Evolutionary conservation across 2,329 filamentous ascomycete species (phyloP).

Genomic region (Trichoderma aggressivum): DNA sequence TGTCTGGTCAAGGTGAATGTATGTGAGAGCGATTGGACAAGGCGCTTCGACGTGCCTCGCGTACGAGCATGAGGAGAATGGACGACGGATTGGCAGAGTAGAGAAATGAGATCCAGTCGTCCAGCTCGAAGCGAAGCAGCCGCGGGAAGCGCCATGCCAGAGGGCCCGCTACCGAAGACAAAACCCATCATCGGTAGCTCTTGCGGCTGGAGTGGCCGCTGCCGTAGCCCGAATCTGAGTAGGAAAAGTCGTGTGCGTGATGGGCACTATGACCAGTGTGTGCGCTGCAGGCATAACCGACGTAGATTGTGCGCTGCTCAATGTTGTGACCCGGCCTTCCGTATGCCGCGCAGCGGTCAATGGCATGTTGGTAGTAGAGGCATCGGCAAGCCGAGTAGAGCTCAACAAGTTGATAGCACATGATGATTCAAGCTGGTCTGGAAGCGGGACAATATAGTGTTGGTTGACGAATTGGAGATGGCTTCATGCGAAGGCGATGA

Average conservation of each 20-base stretch:
- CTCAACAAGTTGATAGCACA: slow-evolving; percentile 88
- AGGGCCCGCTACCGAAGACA: slow-evolving; percentile 51
- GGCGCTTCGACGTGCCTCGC: slow-evolving; percentile 41
- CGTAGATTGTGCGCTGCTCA: slow-evolving; percentile 72
- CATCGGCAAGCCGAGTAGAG: slow-evolving; percentile 83
- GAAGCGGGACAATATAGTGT: neutral
- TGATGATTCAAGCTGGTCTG: slow-evolving; percentile 39
- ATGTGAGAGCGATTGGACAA: slow-evolving; percentile 30
- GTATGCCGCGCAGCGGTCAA: slow-evolving; percentile 77
- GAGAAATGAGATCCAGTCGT: slow-evolving; percentile 48
- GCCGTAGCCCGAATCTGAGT: slow-evolving; percentile 55
- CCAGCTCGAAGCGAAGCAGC: slow-evolving; percentile 43
- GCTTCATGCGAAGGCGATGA: neutral
- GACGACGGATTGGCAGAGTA: slow-evolving; percentile 47
- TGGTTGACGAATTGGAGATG: slow-evolving; percentile 5
- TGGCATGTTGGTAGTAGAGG: slow-evolving; percentile 80
- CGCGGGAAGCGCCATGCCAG: slow-evolving; percentile 40
- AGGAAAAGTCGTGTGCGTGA: slow-evolving; percentile 39
- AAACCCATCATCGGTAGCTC: slow-evolving; percentile 50
- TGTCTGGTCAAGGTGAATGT: neutral
- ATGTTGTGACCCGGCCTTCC: slow-evolving; percentile 69
- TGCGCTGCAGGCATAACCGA: slow-evolving; percentile 70
- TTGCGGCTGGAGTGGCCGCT: slow-evolving; percentile 46
- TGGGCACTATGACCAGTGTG: slow-evolving; percentile 37
- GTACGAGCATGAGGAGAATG: slow-evolving; percentile 48